Base-by-base conservation (phyloP, 345 rosid genomes). In the Carallia pectinifolia region DNA sequence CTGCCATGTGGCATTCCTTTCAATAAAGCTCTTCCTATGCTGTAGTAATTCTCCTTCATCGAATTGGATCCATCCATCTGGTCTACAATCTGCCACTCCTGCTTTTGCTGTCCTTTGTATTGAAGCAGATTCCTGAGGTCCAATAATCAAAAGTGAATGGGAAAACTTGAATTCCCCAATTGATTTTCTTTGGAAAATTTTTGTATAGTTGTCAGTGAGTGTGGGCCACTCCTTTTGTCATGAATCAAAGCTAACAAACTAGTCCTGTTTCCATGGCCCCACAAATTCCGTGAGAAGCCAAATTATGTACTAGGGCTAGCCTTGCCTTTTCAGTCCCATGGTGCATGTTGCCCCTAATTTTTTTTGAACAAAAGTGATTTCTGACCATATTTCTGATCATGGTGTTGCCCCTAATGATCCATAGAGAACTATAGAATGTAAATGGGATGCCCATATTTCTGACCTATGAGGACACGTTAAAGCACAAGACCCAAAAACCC, bases 1-100 rank as follows among this genome's bases (percentile, higher is more conserved):
- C 62, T 85, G 92, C 95, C 89, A 89, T 80, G 85, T 81, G 83
- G 80, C 80, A 75, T 87, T 89, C 86, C 80, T 86, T 69, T 67
- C 86, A 6, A 68, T 59, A 50, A 82, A 68, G 82, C 50, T 76
- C 50, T 70, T 78, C 69, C 74, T 79, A 6, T 70, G 74, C 39
- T 75, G 76, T 65, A 79, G 76, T 62, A 79, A 68, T 73, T 78
- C 89, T 27, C 72, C 64, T 66, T 81, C 87, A 31, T 79, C 86
- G 52, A 79, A 67, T 72, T 76, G 82, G 61, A 71, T 66, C 89
- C 87, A 83, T 71, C 82, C 87, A 66, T 79, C 74, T 56, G 67
- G 47, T 64, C 77, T 74, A 71, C 75, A 19, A 55, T 80, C 89
- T 72, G 80, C 77, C 72, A 71, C 69, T 33, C 64, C 74, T 62